phyloP scores from a whole-genome alignment of 441 rosid genomes.

The Populus hybrid region DNA sequence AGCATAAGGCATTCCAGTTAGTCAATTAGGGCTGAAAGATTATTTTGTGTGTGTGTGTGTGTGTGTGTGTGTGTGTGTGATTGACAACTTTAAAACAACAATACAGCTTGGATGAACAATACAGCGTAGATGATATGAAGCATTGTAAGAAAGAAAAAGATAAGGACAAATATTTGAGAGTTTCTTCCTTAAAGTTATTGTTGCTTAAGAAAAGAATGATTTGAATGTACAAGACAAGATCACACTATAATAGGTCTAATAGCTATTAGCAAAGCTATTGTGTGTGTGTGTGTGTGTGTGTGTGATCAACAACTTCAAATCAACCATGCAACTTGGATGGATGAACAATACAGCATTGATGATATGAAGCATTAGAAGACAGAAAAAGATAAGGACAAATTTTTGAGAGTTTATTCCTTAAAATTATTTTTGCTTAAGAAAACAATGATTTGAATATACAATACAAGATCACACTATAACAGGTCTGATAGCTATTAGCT shows the following conservation, averaged over 20 bases:
- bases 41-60: background rate
- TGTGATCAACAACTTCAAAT: background rate
- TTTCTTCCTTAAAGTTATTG: background rate
- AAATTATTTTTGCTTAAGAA: background rate
- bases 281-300: no score
- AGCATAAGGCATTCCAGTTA: background rate
- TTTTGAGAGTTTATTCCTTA: background rate
- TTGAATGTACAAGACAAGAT: background rate
- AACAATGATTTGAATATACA: background rate
- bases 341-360: constrained; percentile 3
- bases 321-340: background rate
- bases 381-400: background rate
- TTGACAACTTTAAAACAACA: background rate
- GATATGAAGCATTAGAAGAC: background rate
- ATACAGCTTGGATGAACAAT: background rate
- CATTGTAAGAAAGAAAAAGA: background rate
- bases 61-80: background rate
- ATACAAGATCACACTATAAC: background rate
- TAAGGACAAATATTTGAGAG: background rate
- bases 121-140: background rate
- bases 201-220: background rate
- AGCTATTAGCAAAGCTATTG: background rate
- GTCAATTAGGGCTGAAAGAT: background rate
- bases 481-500: background rate
- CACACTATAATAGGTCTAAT: background rate